Evolutionary conservation across 768 basidiomycete genomes (phyloP).

Genomic region (Rhizopogon vesiculosus): DNA sequence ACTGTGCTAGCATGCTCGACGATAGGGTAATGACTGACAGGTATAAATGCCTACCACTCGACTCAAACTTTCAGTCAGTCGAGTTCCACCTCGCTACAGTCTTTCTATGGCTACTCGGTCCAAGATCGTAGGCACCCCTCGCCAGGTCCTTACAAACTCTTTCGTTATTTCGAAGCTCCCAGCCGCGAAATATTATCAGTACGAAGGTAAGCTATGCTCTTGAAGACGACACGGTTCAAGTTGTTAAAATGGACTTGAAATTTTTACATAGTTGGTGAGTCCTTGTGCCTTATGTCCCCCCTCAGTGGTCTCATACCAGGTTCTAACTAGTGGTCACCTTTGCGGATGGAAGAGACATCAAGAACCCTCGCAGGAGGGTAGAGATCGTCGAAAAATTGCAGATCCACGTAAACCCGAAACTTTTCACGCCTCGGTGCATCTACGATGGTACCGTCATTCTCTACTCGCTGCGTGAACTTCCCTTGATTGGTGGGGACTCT

Average conservation of each 20-base stretch:
- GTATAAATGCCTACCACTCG: neutral
- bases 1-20: neutral
- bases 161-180: conserved; percentile 27
- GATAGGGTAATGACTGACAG: no score
- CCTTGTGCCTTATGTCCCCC: neutral
- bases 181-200: conserved; percentile 22
- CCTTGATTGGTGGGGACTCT: conserved; percentile 23
- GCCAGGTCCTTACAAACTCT: conserved; percentile 28
- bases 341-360: neutral
- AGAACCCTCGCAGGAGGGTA: conserved; percentile 18
- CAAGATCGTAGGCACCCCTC: neutral
- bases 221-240: conserved; percentile 3
- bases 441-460: conserved; percentile 44
- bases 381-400: conserved; percentile 33
- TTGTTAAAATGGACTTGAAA: neutral
- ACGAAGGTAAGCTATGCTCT: conserved; percentile 22
- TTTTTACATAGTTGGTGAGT: conserved; percentile 23
- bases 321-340: conserved; percentile 16
- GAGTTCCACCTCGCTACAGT: neutral
- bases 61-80: neutral
- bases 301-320: neutral
- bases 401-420: conserved; percentile 22
- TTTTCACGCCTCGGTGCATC: conserved; percentile 39
- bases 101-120: neutral
- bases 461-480: conserved; percentile 30